Base-by-base conservation (phyloP, 306 rosid genomes). In the Luffa acutangula region DNA sequence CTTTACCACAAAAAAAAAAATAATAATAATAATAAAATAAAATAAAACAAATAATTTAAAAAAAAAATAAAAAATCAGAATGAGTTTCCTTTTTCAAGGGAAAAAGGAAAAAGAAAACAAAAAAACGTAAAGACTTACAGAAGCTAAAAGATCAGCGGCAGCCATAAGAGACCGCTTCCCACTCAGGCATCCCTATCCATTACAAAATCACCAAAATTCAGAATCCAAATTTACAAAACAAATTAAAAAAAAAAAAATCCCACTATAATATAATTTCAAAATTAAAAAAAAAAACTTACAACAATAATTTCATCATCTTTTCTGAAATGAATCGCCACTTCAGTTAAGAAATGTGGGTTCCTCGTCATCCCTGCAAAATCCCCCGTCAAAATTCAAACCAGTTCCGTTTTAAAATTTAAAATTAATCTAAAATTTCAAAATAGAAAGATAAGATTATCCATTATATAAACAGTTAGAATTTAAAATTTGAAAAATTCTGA, bases 141-240 rank as follows among this genome's bases (percentile, higher is more conserved):
- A 80, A 77, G 89, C 88, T 81, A 87, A 62, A 78, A 93, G 93
- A 82, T 91, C 97, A 64, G 81, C 82, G 4, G 98, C 93, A 69
- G 98, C 98, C 96, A 91, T 87, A 71, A 90, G 80, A 33, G 98
- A 93, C 77, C 92, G 87, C 83, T 90, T 89, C 75, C 98, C 97
- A 77, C 85, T 83, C 36, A 85, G 92, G 79, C 98, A 91, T 14
- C 96, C 98, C 98, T 91, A 49, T 73, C 78, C 78, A 7, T 49
- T 25, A 0, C n/a, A 49, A 73, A 71, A 1, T 42, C 42, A 21
- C 7, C 33, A 65, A 75, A 52, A 54, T 80, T 83, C 83, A 6
- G 25, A 82, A 4, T 75, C 17, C 18, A 43, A 51, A 43, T 11
- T 42, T 39, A 76, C 73, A 36, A 2, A 7, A 39, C 4, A 41